Evolutionary conservation across 129 eudicot genomes (phyloP).

Genomic region (Deinandra increscens): DNA sequence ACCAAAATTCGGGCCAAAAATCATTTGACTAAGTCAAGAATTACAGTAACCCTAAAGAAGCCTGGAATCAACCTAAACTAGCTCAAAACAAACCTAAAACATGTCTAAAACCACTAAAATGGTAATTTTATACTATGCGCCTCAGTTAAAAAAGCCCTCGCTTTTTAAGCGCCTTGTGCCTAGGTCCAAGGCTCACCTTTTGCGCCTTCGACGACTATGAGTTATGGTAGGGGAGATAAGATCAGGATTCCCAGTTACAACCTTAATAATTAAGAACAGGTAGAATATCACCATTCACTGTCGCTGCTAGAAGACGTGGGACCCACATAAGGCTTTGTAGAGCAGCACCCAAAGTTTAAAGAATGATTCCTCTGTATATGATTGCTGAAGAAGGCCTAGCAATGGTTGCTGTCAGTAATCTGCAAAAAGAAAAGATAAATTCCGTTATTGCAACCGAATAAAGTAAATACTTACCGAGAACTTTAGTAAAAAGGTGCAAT

Average conservation of each 20-base stretch:
- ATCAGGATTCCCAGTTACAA: constrained; percentile 86
- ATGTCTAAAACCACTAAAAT: too few species aligned
- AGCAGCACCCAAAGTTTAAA: constrained; percentile 97
- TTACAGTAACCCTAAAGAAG: too few species aligned
- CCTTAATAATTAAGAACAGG: constrained; percentile 97
- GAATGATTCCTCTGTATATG: constrained; percentile 88
- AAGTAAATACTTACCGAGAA: constrained; percentile 7
- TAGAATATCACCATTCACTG: constrained; percentile 92
- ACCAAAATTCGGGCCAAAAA: too few species aligned
- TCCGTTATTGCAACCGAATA: constrained; percentile 5
- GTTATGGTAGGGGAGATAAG: constrained; percentile 94
- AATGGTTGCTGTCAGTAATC: constrained; percentile 91
- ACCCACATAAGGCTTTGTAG: constrained; percentile 94
- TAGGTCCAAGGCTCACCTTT: too few species aligned
- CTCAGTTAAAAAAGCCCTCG: too few species aligned
- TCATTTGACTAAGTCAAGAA: too few species aligned
- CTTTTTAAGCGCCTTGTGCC: too few species aligned
- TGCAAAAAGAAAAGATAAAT: constrained; percentile 36
- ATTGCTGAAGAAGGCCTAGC: constrained; percentile 94
- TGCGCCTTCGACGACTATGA: too few species aligned
- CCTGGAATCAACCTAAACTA: too few species aligned
- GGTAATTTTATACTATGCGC: too few species aligned
- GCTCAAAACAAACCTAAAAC: too few species aligned
- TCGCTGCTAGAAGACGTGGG: constrained; percentile 95
- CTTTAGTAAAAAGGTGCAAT: background rate